These are phyloP conservation scores for Morella rubra DNA, from an alignment of 306 rosid species.

Conservation along the genomic window DNA sequence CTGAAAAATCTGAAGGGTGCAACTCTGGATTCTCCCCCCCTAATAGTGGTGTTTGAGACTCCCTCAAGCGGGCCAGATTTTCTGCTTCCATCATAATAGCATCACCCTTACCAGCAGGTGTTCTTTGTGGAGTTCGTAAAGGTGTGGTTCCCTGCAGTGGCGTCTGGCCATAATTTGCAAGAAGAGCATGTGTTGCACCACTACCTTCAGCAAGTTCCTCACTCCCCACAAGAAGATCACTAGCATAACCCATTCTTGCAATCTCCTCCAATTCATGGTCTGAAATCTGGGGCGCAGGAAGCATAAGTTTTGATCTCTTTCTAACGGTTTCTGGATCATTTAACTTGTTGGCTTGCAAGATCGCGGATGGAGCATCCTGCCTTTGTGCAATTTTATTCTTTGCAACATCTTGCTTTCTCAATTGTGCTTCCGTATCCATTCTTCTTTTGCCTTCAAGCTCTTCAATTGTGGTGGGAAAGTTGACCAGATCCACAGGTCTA, in stretches of 20 bases:
- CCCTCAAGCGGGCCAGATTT: constrained; percentile 90
- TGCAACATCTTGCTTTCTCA: constrained; percentile 81
- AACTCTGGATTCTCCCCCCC: constrained; percentile 96
- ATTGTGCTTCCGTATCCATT: constrained; percentile 68
- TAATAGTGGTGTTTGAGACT: constrained; percentile 90
- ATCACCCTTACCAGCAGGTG: constrained; percentile 91
- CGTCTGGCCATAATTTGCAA: constrained; percentile 85
- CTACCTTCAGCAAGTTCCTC: constrained; percentile 75
- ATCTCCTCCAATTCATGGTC: constrained; percentile 91
- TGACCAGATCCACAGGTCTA: constrained; percentile 69
- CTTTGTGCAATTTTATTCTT: constrained; percentile 89
- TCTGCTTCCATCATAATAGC: constrained; percentile 97
- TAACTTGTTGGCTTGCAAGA: constrained; percentile 84
- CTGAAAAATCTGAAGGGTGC: constrained; percentile 95
- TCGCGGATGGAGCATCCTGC: constrained; percentile 89
- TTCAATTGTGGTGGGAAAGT: constrained; percentile 85
- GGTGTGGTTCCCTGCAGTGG: constrained; percentile 79
- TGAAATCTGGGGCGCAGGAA: constrained; percentile 93
- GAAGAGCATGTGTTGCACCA: constrained; percentile 84
- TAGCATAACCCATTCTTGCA: constrained; percentile 94
- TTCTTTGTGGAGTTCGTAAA: constrained; percentile 85
- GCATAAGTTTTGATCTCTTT: constrained; percentile 91
- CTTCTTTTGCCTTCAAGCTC: constrained; percentile 95
- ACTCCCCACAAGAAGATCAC: constrained; percentile 72
- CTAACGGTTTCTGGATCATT: constrained; percentile 93